Evolutionary conservation across 129 eudicot species (phyloP).

Genomic region (Dittrichia graveolens): DNA sequence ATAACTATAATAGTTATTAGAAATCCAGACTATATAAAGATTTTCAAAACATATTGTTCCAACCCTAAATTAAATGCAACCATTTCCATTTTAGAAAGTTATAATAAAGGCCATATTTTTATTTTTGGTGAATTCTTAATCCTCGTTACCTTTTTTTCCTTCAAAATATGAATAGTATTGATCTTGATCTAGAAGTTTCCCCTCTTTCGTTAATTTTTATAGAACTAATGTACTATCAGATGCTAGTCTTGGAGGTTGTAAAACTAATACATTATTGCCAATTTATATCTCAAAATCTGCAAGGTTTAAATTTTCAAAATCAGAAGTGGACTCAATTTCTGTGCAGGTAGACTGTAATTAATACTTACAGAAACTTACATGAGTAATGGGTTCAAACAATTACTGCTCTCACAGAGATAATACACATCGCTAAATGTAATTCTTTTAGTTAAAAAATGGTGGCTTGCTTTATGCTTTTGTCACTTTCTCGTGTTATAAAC

Average conservation of each 20-base stretch:
- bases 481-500: not conserved
- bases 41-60: not conserved
- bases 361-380: conserved; percentile 10
- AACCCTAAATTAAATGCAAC: not conserved
- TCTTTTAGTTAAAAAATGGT: not conserved
- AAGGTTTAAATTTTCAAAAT: conserved; percentile 20
- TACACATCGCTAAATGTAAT: not conserved
- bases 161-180: not conserved
- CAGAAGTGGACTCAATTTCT: conserved; percentile 7
- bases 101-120: too few species aligned
- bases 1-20: not conserved
- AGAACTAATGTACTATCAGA: too few species aligned
- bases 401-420: conserved; percentile 12
- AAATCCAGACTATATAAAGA: not conserved
- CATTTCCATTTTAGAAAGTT: not conserved
- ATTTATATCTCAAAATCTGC: conserved; percentile 2
- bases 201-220: not conserved
- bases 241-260: not conserved
- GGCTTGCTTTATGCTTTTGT: conserved; percentile 5
- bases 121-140: not conserved
- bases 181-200: not conserved
- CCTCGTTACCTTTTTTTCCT: not conserved
- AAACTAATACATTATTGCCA: not conserved
- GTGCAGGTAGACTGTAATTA: conserved; percentile 13
- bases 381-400: conserved; percentile 4